Evolutionary conservation across 495 filamentous ascomycete genomes (phyloP).

Genomic region (Penicillium pancosmium): DNA sequence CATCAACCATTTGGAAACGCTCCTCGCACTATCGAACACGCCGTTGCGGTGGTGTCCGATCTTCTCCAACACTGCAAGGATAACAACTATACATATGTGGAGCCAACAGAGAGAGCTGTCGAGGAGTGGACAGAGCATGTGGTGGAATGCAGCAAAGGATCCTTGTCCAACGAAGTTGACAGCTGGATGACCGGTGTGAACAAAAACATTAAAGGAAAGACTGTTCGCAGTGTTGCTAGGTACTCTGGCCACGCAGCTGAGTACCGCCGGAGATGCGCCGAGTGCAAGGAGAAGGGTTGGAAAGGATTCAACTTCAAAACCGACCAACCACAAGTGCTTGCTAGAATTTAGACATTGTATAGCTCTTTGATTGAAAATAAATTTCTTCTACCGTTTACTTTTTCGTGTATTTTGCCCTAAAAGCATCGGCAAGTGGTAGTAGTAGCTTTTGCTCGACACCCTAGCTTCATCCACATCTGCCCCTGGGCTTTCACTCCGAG

Average conservation of each 20-base stretch:
- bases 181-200: constrained; percentile 43
- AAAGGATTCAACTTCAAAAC: constrained; percentile 16
- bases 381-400: not conserved
- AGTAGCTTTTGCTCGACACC: too few species aligned
- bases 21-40: constrained; percentile 25
- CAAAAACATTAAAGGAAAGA: constrained; percentile 34
- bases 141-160: constrained; percentile 21
- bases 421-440: not conserved
- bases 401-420: not conserved
- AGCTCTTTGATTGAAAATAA: not conserved
- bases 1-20: constrained; percentile 33
- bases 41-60: constrained; percentile 22
- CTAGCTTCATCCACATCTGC: too few species aligned
- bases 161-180: constrained; percentile 24
- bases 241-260: constrained; percentile 28
- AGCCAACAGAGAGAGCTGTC: constrained; percentile 19
- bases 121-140: constrained; percentile 27
- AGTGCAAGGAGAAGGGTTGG: constrained; percentile 22
- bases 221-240: constrained; percentile 32
- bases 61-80: constrained; percentile 24
- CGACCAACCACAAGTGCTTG: not conserved
- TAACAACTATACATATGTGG: constrained; percentile 22
- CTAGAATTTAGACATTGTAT: not conserved
- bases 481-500: constrained; percentile 15
- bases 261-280: constrained; percentile 25